phyloP scores from a whole-genome alignment of 306 rosid species.

The Vigna mungo region DNA sequence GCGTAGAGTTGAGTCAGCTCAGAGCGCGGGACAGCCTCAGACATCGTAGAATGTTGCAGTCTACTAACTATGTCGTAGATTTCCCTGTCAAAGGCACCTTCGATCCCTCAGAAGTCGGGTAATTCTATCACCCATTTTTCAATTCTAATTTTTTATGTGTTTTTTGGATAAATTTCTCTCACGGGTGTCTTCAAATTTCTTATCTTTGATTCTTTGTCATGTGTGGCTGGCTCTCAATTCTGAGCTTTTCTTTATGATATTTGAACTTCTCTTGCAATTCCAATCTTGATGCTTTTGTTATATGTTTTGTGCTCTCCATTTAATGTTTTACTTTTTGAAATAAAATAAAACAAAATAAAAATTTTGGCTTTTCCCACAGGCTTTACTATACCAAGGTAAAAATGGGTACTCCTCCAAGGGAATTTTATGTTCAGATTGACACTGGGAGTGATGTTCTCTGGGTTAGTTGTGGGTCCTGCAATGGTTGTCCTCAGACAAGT shows the following conservation, averaged over 20 bases:
- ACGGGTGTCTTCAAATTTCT: not conserved
- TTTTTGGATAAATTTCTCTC: constrained; percentile 30
- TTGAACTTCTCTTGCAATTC: not conserved
- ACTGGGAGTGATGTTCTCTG: constrained; percentile 96
- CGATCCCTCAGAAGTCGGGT: constrained; percentile 82
- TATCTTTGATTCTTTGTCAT: not conserved
- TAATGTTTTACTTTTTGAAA: not conserved
- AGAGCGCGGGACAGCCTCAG: constrained; percentile 65
- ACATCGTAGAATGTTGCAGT: constrained; percentile 80
- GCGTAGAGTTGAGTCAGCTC: constrained; percentile 67
- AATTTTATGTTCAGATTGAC: constrained; percentile 91
- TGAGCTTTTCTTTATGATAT: not conserved
- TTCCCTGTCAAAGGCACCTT: constrained; percentile 74
- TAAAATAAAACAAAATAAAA: not conserved
- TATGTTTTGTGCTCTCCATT: constrained; percentile 25
- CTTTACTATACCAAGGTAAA: constrained; percentile 81
- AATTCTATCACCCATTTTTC: constrained; percentile 19
- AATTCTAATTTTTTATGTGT: not conserved
- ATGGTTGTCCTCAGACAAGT: constrained; percentile 81
- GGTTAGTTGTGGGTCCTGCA: constrained; percentile 93
- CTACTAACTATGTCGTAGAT: constrained; percentile 62
- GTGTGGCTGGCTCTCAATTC: not conserved
- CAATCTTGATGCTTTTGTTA: not conserved
- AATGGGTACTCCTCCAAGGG: constrained; percentile 93
- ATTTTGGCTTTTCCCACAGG: constrained; percentile 53